Percentiles rank a stretch among this genome's conserved stretches.
Conservation (phyloP, 805 yeast species). For the Barnettozyma salicaria region DNA sequence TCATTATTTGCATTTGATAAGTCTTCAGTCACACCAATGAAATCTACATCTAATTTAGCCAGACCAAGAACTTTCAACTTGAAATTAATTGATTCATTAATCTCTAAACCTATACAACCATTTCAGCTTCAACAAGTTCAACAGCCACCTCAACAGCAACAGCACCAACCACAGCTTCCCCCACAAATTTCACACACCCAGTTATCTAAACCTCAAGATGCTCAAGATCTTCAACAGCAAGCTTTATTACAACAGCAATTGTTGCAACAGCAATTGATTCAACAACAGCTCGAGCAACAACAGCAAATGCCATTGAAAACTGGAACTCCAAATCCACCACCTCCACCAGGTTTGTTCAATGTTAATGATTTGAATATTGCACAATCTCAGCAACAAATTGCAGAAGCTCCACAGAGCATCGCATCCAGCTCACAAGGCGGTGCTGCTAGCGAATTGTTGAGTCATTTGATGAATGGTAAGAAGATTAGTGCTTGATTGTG, state of each 20-base stretch:
- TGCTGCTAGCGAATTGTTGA: slow-evolving; percentile 73
- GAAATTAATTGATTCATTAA: slow-evolving; percentile 32
- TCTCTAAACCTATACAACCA: slow-evolving; percentile 31
- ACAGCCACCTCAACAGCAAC: slow-evolving; percentile 15
- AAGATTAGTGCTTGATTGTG: slow-evolving; percentile 30
- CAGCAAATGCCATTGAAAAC: slow-evolving; percentile 4
- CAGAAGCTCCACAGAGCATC: slow-evolving; percentile 11
- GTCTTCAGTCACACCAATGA: not conserved
- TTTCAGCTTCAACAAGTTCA: slow-evolving; percentile 25
- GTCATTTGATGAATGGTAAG: slow-evolving; percentile 80
- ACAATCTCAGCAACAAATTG: slow-evolving; percentile 18
- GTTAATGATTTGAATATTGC: slow-evolving; percentile 14
- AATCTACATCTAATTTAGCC: slow-evolving; percentile 9
- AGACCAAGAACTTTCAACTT: slow-evolving; percentile 27
- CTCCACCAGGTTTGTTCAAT: slow-evolving; percentile 66
- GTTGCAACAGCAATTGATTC: slow-evolving; percentile 25
- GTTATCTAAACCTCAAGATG: slow-evolving; percentile 26
- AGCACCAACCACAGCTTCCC: slow-evolving; percentile 30
- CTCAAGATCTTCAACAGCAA: slow-evolving; percentile 15
- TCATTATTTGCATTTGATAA: slow-evolving; percentile 45
- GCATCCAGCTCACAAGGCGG: slow-evolving; percentile 25
- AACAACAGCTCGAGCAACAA: slow-evolving; percentile 19
- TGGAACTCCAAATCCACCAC: slow-evolving; percentile 37
- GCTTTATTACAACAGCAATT: slow-evolving; percentile 24
- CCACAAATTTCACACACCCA: slow-evolving; percentile 30